Conservation (phyloP, 1,139 yeast species). For the Geotrichum europaeum region DNA sequence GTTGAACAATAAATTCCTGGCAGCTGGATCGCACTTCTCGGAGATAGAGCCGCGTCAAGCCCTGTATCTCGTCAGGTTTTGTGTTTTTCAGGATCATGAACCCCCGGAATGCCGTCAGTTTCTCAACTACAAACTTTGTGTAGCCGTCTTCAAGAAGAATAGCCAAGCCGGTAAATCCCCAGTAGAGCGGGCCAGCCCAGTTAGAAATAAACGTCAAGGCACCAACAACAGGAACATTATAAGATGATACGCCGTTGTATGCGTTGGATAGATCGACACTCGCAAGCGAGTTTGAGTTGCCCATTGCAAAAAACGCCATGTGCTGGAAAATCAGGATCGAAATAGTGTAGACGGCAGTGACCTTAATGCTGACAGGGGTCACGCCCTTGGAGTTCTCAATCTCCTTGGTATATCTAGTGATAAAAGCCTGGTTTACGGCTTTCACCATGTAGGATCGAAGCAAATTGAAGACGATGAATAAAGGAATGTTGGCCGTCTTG, state of each 20-base stretch:
- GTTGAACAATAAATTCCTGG: slow-evolving; percentile 29
- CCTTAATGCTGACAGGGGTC: slow-evolving; percentile 13
- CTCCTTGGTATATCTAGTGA: slow-evolving; percentile 15
- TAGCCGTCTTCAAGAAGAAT: slow-evolving; percentile 39
- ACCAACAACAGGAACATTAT: slow-evolving; percentile 70
- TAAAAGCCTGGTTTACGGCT: slow-evolving; percentile 22
- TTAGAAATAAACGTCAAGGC: slow-evolving; percentile 72
- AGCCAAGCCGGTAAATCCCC: slow-evolving; percentile 58
- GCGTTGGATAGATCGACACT: slow-evolving; percentile 87
- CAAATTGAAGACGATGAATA: slow-evolving; percentile 49
- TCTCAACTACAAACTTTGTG: slow-evolving; percentile 15
- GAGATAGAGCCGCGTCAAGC: neutral
- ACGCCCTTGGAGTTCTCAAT: slow-evolving; percentile 13
- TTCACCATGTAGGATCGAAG: slow-evolving; percentile 24
- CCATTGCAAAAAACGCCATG: slow-evolving; percentile 76
- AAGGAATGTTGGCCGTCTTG: slow-evolving; percentile 60
- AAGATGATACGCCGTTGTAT: slow-evolving; percentile 74
- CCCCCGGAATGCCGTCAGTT: neutral
- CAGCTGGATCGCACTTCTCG: slow-evolving; percentile 1
- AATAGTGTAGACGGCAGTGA: slow-evolving; percentile 25
- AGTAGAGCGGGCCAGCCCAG: slow-evolving; percentile 78
- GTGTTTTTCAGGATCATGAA: neutral
- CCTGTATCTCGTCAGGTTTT: neutral
- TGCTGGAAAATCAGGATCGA: slow-evolving; percentile 50
- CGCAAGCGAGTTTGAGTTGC: slow-evolving; percentile 87